Percentiles rank a stretch among this genome's conserved stretches.
phyloP scores from a whole-genome alignment of 768 basidiomycete genomes.

The Panus rudis region DNA sequence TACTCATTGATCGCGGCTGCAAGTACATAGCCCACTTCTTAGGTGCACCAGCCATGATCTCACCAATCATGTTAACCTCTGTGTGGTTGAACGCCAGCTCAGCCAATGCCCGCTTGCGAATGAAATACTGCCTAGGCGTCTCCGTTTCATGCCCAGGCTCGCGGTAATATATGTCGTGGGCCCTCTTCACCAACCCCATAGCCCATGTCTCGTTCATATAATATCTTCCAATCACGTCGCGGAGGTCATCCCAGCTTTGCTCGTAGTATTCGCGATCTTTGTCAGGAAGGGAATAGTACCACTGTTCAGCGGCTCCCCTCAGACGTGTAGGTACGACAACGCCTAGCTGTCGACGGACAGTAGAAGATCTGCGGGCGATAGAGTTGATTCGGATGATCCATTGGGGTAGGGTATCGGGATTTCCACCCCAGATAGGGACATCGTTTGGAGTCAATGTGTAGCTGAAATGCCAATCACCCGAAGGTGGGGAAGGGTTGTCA shows the following conservation, averaged over 20 bases:
- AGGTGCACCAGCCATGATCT: neutral
- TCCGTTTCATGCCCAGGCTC: neutral
- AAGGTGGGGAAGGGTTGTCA: too few species aligned
- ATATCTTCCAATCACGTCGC: slow-evolving; percentile 19
- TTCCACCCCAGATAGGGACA: neutral
- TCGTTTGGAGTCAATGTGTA: neutral
- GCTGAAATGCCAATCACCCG: neutral
- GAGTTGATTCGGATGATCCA: neutral
- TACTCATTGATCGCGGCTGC: neutral
- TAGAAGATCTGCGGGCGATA: neutral
- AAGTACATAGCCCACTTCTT: neutral
- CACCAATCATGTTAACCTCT: neutral
- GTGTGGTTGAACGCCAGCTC: neutral
- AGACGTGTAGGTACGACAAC: slow-evolving; percentile 20
- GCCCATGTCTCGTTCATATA: slow-evolving; percentile 22
- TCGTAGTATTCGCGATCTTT: slow-evolving; percentile 9
- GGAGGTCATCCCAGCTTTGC: slow-evolving; percentile 24
- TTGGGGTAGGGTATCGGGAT: neutral
- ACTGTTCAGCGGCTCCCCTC: slow-evolving; percentile 21
- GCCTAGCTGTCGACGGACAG: slow-evolving; percentile 19
- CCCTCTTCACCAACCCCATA: neutral
- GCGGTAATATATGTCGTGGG: neutral
- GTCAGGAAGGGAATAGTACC: slow-evolving; percentile 23
- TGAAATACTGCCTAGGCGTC: neutral
- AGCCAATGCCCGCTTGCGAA: neutral